Base-by-base conservation (phyloP, 768 basidiomycete genomes). In the Tricholoma sp. region DNA sequence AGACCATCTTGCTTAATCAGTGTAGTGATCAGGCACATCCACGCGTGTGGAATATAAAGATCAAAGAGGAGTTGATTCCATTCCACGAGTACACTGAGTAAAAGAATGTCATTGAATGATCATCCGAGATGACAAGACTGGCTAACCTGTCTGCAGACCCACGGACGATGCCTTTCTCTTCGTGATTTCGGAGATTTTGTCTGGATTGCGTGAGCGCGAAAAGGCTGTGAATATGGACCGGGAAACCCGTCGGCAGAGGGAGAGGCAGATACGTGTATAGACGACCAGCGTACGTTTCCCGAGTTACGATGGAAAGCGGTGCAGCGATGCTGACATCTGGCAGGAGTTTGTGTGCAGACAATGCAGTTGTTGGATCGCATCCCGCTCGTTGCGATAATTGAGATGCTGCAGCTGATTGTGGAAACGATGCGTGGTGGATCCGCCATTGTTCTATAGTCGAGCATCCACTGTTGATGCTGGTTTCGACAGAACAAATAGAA, bases 181-280 rank as follows among this genome's bases (percentile, higher is more conserved):
- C 67, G 7, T 65, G 56, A 53, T 81, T 80, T 12, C 73, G 66
- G 13, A 82, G 63, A 41, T 77, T 70, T 52, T 81, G 77, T 12
- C 81, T 63, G 0, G 73, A 75, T 4, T 70, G 67, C 0, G 78
- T 77, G 11, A 83, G 63, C 0, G 80, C 76, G 54, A 83, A 80
- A 2, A 76, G 56, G 0, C 69, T 77, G 57, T 83, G 78, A 2
- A 81, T 56, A 55, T 81, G 80, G 5, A 70, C 65, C 0, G 75
- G 74, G 52, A 80, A 79, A 3, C 70, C 69, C 0, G 80, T 81
- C 1, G 59, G 55, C 18, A 81, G 63, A 0, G 81, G 80, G 0
- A 83, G 65, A 0, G 80, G 80, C 8, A 81, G 72, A 44, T 70
- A 77, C 0, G 79, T 80, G 61, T 80, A 83, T 10, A 83, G 66